Evolutionary conservation across 768 basidiomycete genomes (phyloP), one percentile per base, ranked within the genome.

Genomic region (Collybia mongolica): DNA sequence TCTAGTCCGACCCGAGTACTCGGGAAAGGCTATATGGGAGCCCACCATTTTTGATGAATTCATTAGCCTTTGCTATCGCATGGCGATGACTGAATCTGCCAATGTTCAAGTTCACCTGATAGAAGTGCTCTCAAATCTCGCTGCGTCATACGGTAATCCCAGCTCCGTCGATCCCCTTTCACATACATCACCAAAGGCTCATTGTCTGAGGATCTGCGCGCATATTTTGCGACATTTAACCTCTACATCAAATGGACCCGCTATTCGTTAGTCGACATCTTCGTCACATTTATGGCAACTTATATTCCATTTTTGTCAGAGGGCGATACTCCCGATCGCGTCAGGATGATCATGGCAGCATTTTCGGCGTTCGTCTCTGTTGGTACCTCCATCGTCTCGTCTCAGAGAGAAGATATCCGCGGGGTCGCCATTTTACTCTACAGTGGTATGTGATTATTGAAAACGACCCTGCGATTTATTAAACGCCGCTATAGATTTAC

Each of bases 41-140:
- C 84, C 87, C 2, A 77, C 84, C 0, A 81, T 92, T 22, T 96
- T 96, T 61, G 91, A 93, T 41, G 96, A 99, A 67, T 83, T 98
- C 39, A 82, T 88, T 57, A 86, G 86, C 41, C 72, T 98, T 3
- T 92, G 86, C 63, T 93, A 96, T 62, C 82, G 96, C 5, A 83
- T 98, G 68, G 91, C 88, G 0, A 83, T 98, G 79, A 90, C 89
- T 0, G 94, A 96, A 61, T 72, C 84, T 0, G 83, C 90, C 1
- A 70, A 60, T 0, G 79, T 92, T 24, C 88, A 93, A 59, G 70
- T 80, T 0, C 80, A 87, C 48, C 75, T 98, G 18, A 71, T 91
- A 2, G 86, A 88, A 54, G 80, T 88, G 35, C 65, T 93, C 26
- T 68, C 79, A 1, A 68, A 71, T 3, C 82, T 93, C 50, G 83